Base-by-base conservation (phyloP, 495 filamentous ascomycete species). In the Aspergillus incahuasiensis region DNA sequence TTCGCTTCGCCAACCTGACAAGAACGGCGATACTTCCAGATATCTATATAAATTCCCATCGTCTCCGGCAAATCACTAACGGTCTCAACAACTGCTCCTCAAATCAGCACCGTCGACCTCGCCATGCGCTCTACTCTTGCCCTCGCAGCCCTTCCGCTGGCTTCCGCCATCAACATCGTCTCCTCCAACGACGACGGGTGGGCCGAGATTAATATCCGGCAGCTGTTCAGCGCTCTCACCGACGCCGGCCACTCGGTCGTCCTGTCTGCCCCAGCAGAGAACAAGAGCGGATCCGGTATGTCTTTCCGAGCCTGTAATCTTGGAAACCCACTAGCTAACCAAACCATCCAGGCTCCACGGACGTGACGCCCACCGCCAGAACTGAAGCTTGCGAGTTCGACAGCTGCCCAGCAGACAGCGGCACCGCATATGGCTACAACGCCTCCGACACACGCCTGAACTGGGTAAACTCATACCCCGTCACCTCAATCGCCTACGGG, bases 101-200 rank as follows among this genome's bases (percentile, higher is more conserved):
- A 35, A 35, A 32, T 53, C 39, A 34, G 19, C 16, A 38, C 46
- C 46, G 38, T 12, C 40, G 24, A 22, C 44, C 18, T 41, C 24
- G 48, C 21, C 41, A 65, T 62, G 58, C 57, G 55, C n/a, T 35
- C 57, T 32, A 46, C 34, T 15, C 52, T 63, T 1, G 39, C 58
- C 8, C 49, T 66, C 13, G 41, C 54, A 7, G 48, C 61, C 5
- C 44, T 63, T 8, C 58, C 63, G 15, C 49, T 66, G 32, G 48
- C 63, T 20, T 56, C 63, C 1, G 78, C 73, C 19, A 68, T 77
- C 25, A 84, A 83, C 55, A 81, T 86, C 59, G 65, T 89, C 46
- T 82, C 82, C 24, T 81, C 80, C 47, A 88, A 89, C 60, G 86
- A 88, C 58, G 86, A 89, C 69, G 85, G 86, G 19, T 89, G 85